These are phyloP conservation scores for Podospora pseudoanserina DNA, from an alignment of 495 filamentous ascomycete species.

Conservation along the genomic window DNA sequence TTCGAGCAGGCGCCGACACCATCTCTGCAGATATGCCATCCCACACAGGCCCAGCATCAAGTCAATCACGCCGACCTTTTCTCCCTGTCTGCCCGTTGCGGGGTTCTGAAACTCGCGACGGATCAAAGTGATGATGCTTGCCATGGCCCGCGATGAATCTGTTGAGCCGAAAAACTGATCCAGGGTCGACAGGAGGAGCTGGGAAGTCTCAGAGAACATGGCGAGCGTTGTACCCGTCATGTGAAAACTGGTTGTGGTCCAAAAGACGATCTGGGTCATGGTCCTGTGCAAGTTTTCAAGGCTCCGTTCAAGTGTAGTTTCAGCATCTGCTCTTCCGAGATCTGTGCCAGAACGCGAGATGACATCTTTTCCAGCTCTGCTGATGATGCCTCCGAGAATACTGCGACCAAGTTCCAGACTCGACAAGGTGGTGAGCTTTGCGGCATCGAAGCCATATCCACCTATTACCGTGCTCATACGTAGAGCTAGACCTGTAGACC, in stretches of 20 bases:
- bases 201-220: slow-evolving; percentile 59
- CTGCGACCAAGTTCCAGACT: slow-evolving; percentile 65
- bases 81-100: slow-evolving; percentile 53
- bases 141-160: slow-evolving; percentile 75
- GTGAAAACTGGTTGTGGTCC: slow-evolving; percentile 66
- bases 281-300: slow-evolving; percentile 60
- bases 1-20: slow-evolving; percentile 59
- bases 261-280: slow-evolving; percentile 63
- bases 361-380: slow-evolving; percentile 66
- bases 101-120: slow-evolving; percentile 67
- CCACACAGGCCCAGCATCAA: slow-evolving; percentile 64
- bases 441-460: slow-evolving; percentile 60
- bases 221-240: slow-evolving; percentile 61
- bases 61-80: slow-evolving; percentile 62
- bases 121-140: slow-evolving; percentile 71
- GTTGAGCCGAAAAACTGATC: slow-evolving; percentile 75
- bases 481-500: slow-evolving; percentile 65
- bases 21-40: slow-evolving; percentile 67
- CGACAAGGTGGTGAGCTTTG: slow-evolving; percentile 64
- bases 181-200: slow-evolving; percentile 61
- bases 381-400: slow-evolving; percentile 63
- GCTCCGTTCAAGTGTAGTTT: slow-evolving; percentile 59
- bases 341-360: slow-evolving; percentile 51
- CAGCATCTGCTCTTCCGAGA: slow-evolving; percentile 57
- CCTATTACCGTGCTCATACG: slow-evolving; percentile 67